Evolutionary conservation across 2,329 filamentous ascomycete species (phyloP).

Genomic region (Chaetomium sp.): DNA sequence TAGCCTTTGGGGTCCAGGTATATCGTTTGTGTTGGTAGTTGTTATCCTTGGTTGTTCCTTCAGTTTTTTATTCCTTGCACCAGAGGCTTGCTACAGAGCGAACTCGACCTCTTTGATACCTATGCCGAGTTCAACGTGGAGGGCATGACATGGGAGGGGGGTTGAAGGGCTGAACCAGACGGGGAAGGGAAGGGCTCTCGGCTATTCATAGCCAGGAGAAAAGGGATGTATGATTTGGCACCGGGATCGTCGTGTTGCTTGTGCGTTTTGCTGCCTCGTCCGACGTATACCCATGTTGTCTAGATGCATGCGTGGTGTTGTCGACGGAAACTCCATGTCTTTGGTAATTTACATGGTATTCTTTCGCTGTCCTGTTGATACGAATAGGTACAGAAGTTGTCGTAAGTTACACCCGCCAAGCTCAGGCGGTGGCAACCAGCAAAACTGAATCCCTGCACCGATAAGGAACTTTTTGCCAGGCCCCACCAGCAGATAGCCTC

Average conservation of each 20-base stretch:
- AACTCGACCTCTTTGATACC: neutral
- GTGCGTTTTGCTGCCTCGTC: neutral
- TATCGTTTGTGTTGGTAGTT: constrained; percentile 2
- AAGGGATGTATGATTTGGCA: neutral
- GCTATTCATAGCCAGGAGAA: neutral
- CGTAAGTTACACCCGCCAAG: neutral
- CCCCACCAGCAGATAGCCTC: neutral
- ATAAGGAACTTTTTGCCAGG: constrained; percentile 27
- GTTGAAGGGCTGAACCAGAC: neutral
- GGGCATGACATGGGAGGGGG: neutral
- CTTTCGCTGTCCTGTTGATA: too few species aligned
- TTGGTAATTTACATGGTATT: neutral
- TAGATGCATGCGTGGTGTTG: neutral
- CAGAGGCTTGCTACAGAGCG: neutral
- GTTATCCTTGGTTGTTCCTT: neutral
- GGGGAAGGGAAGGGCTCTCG: neutral
- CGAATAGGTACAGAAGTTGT: too few species aligned
- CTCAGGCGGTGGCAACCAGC: constrained; percentile 24
- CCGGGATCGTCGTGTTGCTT: neutral
- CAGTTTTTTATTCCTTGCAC: neutral
- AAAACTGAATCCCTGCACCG: constrained; percentile 4
- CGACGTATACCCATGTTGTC: neutral
- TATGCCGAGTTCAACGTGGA: neutral
- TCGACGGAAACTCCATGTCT: neutral
- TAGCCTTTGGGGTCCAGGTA: neutral